These are phyloP conservation scores for Huntiella savannae DNA, from an alignment of 2,329 filamentous ascomycete species.

Conservation along the genomic window DNA sequence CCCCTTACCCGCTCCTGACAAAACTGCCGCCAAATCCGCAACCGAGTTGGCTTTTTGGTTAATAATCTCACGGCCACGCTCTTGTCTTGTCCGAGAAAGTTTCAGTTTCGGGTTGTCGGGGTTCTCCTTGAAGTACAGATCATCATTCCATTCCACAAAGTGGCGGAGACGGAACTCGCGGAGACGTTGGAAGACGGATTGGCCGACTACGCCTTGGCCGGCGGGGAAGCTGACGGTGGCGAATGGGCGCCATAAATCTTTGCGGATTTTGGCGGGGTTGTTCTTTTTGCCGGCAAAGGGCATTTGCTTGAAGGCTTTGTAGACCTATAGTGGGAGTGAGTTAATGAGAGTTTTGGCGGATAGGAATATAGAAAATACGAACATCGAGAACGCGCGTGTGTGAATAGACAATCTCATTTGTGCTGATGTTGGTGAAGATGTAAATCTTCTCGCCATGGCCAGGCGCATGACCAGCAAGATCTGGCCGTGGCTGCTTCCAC, in stretches of 20 bases:
- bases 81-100: slow-evolving; percentile 20
- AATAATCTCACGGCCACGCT: slow-evolving; percentile 34
- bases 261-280: slow-evolving; percentile 41
- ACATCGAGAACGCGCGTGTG: slow-evolving; percentile 28
- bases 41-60: slow-evolving; percentile 42
- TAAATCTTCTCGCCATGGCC: slow-evolving; percentile 39
- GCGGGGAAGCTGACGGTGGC: slow-evolving; percentile 38
- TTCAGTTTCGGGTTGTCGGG: slow-evolving; percentile 18
- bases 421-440: slow-evolving; percentile 31
- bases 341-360: neutral
- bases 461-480: slow-evolving; percentile 15
- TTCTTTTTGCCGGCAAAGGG: slow-evolving; percentile 51
- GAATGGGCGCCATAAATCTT: slow-evolving; percentile 47
- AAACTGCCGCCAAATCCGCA: slow-evolving; percentile 42
- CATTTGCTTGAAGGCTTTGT: slow-evolving; percentile 34
- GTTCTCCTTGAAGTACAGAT: slow-evolving; percentile 23
- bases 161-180: slow-evolving; percentile 45
- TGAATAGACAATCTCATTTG: slow-evolving; percentile 34
- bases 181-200: slow-evolving; percentile 41
- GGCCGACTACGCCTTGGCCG: slow-evolving; percentile 33
- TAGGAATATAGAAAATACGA: slow-evolving; percentile 13
- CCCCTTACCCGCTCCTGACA: slow-evolving; percentile 31
- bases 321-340: slow-evolving; percentile 15
- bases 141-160: slow-evolving; percentile 39
- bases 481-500: slow-evolving; percentile 13